Base-by-base conservation (phyloP, 2,329 filamentous ascomycete genomes). In the Aspergillus sp. region DNA sequence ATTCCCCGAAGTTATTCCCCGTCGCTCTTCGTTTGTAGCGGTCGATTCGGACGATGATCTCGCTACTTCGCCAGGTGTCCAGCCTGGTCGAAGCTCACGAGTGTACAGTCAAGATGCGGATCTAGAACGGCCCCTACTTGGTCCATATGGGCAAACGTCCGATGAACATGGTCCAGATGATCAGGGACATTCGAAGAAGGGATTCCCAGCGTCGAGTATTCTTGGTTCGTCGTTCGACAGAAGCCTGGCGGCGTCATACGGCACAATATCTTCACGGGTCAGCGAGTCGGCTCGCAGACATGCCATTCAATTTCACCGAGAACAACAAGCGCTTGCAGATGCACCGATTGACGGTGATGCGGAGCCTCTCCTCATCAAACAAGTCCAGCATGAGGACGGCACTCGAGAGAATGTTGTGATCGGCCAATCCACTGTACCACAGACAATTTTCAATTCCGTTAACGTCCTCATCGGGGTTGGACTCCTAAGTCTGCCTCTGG, bases 361-460 rank as follows among this genome's bases (percentile, higher is more conserved):
- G 30, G 85, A 89, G 59, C 89, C 90, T 2, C 80, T 96, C 50
- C 75, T 96, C n/a, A 86, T 96, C 49, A 93, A 91, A 74, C 88
- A 92, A 70, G 82, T 96, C 11, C 89, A 95, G 67, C 89, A 94
- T 58, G 79, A 82, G 62, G 90, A 94, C 60, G 90, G 94, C 40
- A 90, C 87, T 65, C 82, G 93, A 45, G 84, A 96, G 51, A 82
- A 93, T 61, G 82, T 93, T 2, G 86, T 96, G 2, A 88, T 95
- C 56, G 93, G 93, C 36, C 91, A 95, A 74, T 95, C 90, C n/a
- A 99, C 93, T 1, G 79, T 97, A 14, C 91, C 91, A 0, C 93
- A 97, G 75, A 97, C 93, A 6, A 82, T 96, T 56, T 95, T 97
- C 79, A 99, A 99, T 73, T 95, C 90, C 3, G 93, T 93, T 68